Percentiles rank a stretch among this genome's conserved stretches.
Conservation (phyloP, 1,284 basidiomycete species). For the Vanrija humicola region DNA sequence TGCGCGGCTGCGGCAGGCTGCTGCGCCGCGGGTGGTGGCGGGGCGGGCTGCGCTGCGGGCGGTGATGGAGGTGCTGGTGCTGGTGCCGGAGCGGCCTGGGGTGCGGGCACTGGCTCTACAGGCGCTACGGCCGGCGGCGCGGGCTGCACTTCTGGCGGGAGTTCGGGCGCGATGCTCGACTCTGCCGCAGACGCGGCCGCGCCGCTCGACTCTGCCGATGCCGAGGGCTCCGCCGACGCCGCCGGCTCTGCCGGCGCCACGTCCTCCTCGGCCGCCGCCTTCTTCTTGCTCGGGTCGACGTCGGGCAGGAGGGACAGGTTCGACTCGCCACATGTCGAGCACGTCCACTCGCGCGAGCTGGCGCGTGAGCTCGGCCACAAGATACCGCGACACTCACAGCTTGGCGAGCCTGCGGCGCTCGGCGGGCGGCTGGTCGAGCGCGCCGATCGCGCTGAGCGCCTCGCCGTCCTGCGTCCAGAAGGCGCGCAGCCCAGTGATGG, state of each 20-base stretch:
- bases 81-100: background rate
- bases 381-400: slow-evolving; percentile 55
- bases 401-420: slow-evolving; percentile 77
- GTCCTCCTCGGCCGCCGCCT: too few relatives aligned
- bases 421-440: slow-evolving; percentile 70
- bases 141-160: too few relatives aligned
- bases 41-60: background rate
- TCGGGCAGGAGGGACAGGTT: slow-evolving; percentile 63
- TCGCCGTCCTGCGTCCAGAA: slow-evolving; percentile 88
- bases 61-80: background rate
- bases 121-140: background rate
- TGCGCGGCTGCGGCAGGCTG: background rate
- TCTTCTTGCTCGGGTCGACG: background rate
- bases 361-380: slow-evolving; percentile 2
- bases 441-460: slow-evolving; percentile 83
- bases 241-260: too few relatives aligned
- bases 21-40: background rate
- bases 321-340: slow-evolving; percentile 65
- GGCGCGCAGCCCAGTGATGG: slow-evolving; percentile 82
- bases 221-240: background rate
- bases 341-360: slow-evolving; percentile 77
- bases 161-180: background rate
- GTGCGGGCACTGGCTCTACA: background rate
- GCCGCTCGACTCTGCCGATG: background rate
- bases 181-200: background rate